Base-by-base conservation (phyloP, 306 rosid genomes). In the Cucurbita pepo region DNA sequence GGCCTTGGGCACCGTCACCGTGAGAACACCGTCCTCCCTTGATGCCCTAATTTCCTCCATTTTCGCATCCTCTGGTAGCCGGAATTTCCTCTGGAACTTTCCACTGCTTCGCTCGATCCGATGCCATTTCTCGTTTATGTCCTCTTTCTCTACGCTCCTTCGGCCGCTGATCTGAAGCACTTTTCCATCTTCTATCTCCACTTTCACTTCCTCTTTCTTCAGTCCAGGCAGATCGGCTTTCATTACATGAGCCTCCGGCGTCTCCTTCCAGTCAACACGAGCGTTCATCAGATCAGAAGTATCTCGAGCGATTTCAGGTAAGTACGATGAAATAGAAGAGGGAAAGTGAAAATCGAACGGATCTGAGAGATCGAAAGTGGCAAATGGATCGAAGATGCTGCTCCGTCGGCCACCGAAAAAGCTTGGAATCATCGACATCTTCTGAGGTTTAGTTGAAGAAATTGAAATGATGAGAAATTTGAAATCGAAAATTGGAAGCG, bases 211-310 rank as follows among this genome's bases (percentile, higher is more conserved):
- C 57, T 74, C 81, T 59, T 81, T 81, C 34, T 62, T 81, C 51
- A 82, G 51, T 11, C 83, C 85, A 3, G 83, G 85, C 0, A 82
- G 71, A 55, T 79, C 85, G 10, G 77, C 85, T 64, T 82, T 82
- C 73, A 82, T 58, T 6, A 82, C n/a, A 45, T 82, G 85, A 0
- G 81, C 83, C 63, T 82, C 79, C 10, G 74, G 81, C 3, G 83
- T 82, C 65, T 82, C 83, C 56, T 73, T 82, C 86, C 83, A 82
- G 64, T 82, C 81, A 0, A 58, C 41, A 30, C 19, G 43, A 30
- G 64, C 15, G 54, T 71, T 36, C 76, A 79, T 34, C 47, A 58
- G 6, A 30, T 41, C 64, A 7, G 60, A 76, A 5, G 41, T 72
- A 52, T 63, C 79, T 21, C 22, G 22, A 21, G 22, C 22, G 22